Evolutionary conservation across 2,329 filamentous ascomycete genomes (phyloP).

Genomic region (Aspergillus persii): DNA sequence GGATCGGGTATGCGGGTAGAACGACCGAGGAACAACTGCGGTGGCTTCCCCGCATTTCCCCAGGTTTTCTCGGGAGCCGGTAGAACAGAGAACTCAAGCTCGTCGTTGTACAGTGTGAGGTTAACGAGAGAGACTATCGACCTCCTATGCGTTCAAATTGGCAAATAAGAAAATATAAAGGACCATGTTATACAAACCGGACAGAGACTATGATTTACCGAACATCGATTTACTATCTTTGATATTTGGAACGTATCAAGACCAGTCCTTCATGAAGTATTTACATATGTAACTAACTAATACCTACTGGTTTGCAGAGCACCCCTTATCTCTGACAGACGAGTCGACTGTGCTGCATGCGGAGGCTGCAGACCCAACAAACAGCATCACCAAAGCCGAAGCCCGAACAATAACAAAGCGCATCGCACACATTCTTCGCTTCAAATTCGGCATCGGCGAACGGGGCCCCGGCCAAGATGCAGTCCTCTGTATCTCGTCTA

Average conservation of each 20-base stretch:
- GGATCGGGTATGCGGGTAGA: background rate
- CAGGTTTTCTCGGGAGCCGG: no score
- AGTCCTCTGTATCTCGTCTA: conserved; percentile 56
- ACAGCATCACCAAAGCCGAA: conserved; percentile 53
- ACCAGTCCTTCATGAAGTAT: no score
- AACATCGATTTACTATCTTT: conserved; percentile 12
- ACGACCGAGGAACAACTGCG: background rate
- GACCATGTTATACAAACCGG: conserved; percentile 15
- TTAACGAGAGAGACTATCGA: no score
- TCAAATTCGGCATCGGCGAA: conserved; percentile 52
- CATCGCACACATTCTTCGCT: conserved; percentile 57
- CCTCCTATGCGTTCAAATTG: no score
- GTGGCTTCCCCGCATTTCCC: background rate
- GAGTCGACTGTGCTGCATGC: conserved; percentile 56
- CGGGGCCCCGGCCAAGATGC: conserved; percentile 52
- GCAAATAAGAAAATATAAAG: background rate
- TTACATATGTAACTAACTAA: no score
- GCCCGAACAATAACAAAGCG: conserved; percentile 51
- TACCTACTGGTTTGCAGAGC: conserved; percentile 3
- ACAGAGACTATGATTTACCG: conserved; percentile 13
- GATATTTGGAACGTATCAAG: conserved; percentile 8
- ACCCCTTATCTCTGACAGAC: conserved; percentile 16
- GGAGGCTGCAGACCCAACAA: conserved; percentile 56
- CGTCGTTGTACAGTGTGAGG: no score
- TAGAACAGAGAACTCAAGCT: no score